phyloP scores from a whole-genome alignment of 352 stramenopile species.

The Globisporangium paroecandrum region DNA sequence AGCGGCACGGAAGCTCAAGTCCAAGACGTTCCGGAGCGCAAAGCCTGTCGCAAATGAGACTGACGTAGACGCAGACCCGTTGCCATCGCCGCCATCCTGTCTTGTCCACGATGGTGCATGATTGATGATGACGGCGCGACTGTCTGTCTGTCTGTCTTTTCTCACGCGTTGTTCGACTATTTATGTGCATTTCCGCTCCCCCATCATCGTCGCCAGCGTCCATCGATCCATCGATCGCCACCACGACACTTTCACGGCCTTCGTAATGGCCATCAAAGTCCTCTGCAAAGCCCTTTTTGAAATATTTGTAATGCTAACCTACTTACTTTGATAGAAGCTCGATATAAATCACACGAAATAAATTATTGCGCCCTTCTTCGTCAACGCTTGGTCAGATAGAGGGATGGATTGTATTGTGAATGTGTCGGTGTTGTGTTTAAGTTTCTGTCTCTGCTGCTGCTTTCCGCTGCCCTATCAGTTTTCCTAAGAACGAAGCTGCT shows the following conservation, averaged over 20 bases:
- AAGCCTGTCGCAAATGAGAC: slow-evolving; percentile 31
- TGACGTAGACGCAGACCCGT: slow-evolving; percentile 23
- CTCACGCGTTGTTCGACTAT: background rate
- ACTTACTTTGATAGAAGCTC: background rate
- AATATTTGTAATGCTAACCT: background rate
- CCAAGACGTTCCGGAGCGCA: slow-evolving; percentile 19
- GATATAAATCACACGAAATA: background rate
- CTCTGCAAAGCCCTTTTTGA: background rate
- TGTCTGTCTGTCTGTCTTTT: background rate
- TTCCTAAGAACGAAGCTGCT: background rate
- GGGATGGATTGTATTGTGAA: background rate
- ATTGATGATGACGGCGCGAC: background rate
- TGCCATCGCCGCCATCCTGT: background rate
- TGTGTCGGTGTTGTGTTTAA: background rate
- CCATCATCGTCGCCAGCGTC: background rate
- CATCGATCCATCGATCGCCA: background rate
- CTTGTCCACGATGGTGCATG: background rate
- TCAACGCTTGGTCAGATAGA: background rate
- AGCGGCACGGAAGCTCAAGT: slow-evolving; percentile 51
- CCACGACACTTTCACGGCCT: background rate
- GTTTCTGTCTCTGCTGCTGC: background rate
- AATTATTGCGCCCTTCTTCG: background rate
- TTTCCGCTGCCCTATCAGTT: background rate
- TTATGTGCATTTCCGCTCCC: background rate
- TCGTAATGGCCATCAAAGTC: background rate